Evolutionary conservation across 257 asterid species (phyloP).

Genomic region (Pogostemon cablin): DNA sequence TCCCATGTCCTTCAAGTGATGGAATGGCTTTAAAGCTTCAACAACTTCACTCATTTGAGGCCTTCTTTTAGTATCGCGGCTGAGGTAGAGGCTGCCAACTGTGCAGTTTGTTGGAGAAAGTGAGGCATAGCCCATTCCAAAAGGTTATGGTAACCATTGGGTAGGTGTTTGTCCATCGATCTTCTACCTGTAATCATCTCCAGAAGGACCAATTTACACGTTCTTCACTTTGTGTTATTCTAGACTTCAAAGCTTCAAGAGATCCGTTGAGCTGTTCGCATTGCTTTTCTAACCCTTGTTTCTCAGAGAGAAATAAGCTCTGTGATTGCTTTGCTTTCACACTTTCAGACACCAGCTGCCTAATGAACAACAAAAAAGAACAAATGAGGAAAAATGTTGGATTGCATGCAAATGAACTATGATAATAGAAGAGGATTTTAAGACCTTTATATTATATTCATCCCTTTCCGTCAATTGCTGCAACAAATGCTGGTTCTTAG

Average conservation of each 20-base stretch:
- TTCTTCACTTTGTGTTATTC: conserved; percentile 71
- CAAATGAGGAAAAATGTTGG: conserved; percentile 22
- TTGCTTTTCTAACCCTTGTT: conserved; percentile 61
- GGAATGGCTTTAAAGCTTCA: too few relatives aligned
- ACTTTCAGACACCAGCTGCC: conserved; percentile 94
- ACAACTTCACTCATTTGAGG: too few relatives aligned
- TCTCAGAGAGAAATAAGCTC: conserved; percentile 63
- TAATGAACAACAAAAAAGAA: conserved; percentile 31
- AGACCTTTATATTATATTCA: conserved; percentile 88
- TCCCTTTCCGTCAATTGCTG: conserved; percentile 88
- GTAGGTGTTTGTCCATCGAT: too few relatives aligned
- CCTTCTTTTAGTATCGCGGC: too few relatives aligned
- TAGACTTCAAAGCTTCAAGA: conserved; percentile 63
- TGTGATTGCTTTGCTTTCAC: conserved; percentile 93
- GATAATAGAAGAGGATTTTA: conserved; percentile 49
- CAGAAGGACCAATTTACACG: conserved; percentile 53
- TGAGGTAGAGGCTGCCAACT: too few relatives aligned
- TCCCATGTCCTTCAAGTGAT: too few relatives aligned
- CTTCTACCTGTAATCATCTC: too few relatives aligned
- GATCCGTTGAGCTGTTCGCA: conserved; percentile 62
- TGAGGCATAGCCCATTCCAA: too few relatives aligned
- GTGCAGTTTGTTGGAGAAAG: too few relatives aligned
- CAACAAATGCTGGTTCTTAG: conserved; percentile 87
- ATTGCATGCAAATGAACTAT: not conserved
- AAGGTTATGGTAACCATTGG: too few relatives aligned